phyloP scores from a whole-genome alignment of 1,284 basidiomycete genomes.

The Wolfiporia cocos region DNA sequence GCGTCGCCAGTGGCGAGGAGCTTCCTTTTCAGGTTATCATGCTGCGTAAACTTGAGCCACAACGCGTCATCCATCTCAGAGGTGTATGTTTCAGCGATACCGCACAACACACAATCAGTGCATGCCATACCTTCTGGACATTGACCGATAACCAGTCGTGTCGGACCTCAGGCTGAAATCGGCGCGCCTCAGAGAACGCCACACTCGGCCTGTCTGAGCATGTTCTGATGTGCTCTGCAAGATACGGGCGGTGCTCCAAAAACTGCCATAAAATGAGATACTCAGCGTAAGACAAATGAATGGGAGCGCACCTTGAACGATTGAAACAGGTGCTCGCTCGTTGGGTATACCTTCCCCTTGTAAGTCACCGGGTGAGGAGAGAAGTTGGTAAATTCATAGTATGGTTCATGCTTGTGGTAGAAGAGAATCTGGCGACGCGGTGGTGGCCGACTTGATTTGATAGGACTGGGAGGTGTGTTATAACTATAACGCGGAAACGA shows the following conservation, averaged over 20 bases:
- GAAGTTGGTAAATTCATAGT: conserved; percentile 26
- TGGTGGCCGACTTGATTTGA: background rate
- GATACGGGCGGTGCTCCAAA: conserved; percentile 43
- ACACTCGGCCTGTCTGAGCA: conserved; percentile 51
- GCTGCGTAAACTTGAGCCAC: conserved; percentile 60
- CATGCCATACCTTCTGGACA: conserved; percentile 40
- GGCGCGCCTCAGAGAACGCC: conserved; percentile 62
- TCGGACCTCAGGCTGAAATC: conserved; percentile 52
- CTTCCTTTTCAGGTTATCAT: conserved; percentile 43
- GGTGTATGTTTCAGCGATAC: background rate
- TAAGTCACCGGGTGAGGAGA: conserved; percentile 19
- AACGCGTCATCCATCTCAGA: conserved; percentile 55
- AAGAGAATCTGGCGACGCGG: conserved; percentile 11
- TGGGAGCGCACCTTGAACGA: conserved; percentile 47
- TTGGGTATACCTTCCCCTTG: conserved; percentile 19
- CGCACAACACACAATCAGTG: background rate
- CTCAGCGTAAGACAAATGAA: background rate
- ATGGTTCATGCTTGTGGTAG: conserved; percentile 17
- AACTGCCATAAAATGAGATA: conserved; percentile 34
- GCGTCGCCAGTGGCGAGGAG: conserved; percentile 55
- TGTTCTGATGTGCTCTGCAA: conserved; percentile 59
- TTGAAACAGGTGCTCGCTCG: conserved; percentile 43
- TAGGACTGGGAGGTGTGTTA: too few species aligned
- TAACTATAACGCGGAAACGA: too few species aligned
- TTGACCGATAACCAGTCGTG: conserved; percentile 60